Percentiles rank a stretch among this genome's conserved stretches.
Conservation (phyloP, 2,329 filamentous ascomycete genomes). For the Botrytis galanthina region DNA sequence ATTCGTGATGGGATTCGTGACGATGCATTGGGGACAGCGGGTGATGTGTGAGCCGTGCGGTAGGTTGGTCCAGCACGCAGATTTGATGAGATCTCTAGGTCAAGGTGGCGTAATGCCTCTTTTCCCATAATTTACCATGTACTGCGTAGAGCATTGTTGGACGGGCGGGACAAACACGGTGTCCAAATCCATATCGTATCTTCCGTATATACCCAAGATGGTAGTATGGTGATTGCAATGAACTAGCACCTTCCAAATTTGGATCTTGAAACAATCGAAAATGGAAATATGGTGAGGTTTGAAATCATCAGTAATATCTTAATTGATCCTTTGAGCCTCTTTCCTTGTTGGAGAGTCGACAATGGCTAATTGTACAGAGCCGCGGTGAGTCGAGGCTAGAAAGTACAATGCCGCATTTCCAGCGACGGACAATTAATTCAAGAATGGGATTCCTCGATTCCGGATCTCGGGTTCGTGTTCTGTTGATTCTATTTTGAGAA, state of each 20-base stretch:
- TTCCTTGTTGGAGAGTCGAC: background rate
- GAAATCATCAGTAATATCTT: slow-evolving; percentile 18
- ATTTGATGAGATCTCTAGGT: slow-evolving; percentile 10
- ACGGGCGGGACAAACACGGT: slow-evolving; percentile 1
- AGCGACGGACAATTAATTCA: background rate
- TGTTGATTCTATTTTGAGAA: slow-evolving; percentile 15
- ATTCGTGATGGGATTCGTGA: slow-evolving; percentile 8
- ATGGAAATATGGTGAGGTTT: slow-evolving; percentile 6
- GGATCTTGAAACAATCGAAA: slow-evolving; percentile 18
- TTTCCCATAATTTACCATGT: slow-evolving; percentile 8
- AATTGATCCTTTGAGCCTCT: slow-evolving; percentile 20
- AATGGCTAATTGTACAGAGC: background rate
- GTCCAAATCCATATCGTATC: slow-evolving; percentile 4
- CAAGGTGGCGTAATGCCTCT: slow-evolving; percentile 13
- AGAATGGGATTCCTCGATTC: slow-evolving; percentile 7
- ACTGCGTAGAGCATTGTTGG: background rate
- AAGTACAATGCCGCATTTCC: slow-evolving; percentile 7
- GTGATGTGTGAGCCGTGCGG: slow-evolving; percentile 5
- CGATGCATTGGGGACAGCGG: slow-evolving; percentile 7
- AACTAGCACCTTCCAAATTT: slow-evolving; percentile 15
- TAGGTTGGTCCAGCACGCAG: background rate
- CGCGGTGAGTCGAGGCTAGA: background rate
- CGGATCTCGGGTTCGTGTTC: slow-evolving; percentile 1
- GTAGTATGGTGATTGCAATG: slow-evolving; percentile 1
- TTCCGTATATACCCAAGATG: background rate